Base-by-base conservation (phyloP, 352 stramenopile genomes). In the Phytophthora cryptogea region DNA sequence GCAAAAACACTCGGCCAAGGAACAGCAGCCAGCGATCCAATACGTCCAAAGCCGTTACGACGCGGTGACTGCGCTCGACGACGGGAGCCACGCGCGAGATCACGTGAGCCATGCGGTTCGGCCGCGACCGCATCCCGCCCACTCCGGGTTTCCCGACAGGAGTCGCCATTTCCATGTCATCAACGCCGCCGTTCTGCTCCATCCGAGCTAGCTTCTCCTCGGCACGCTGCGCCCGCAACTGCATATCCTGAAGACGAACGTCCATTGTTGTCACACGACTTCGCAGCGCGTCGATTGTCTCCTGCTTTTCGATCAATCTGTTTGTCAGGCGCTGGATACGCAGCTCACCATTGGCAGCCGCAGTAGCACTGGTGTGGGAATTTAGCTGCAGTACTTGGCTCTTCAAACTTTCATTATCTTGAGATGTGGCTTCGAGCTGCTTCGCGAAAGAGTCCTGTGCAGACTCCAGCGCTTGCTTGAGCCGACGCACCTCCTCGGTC, bases 261-360 rank as follows among this genome's bases (percentile, higher is more conserved):
- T 92, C 78, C 36, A 95, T 77, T 17, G 81, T 90, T 43, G 81
- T 86, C 42, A 82, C 67, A 33, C 78, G 80, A 57, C 68, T 90
- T 1, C 82, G 83, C 32, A 92, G 42, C 0, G 70, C 72, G 37
- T 95, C 86, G 30, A 95, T 74, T 0, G 66, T 83, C 47, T 93
- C 86, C 41, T 95, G 86, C 62, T 95, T 95, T 54, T 92, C 82
- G 9, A 95, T 80, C 16, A 95, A 45, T 2, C 82, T 69, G 50
- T 91, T 90, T 16, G 86, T 95, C 27, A 95, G 74, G 33, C 77
- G 81, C 49, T 92, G 83, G 57, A 93, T 90, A 20, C 80, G 70
- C 11, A 79, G 60, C 53, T 94, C 80, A 8, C 70, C 74, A 26
- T 74, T 80, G 1, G 56, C 63, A 7, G 68, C 57, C 2, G 63